Base-by-base conservation (phyloP, 306 rosid species). In the Cajanus cajan region DNA sequence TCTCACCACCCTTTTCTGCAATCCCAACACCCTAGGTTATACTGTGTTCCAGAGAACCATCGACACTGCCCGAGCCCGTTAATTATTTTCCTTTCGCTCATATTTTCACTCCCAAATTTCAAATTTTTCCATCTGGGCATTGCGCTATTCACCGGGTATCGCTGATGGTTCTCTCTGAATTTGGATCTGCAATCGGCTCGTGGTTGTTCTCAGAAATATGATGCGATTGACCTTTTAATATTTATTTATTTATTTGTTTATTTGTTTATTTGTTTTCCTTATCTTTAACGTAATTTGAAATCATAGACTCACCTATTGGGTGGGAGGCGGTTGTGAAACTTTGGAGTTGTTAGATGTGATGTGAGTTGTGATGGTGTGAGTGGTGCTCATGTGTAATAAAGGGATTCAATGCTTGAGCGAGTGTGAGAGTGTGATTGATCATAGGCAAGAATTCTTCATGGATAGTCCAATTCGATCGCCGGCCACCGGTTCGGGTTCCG, bases 401-500 rank as follows among this genome's bases (percentile, higher is more conserved):
- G 85, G 82, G 84, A 78, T 86, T 88, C 85, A 78, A 77, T 86
- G 90, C 50, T 83, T 80, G 83, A 86, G 84, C 81, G 76, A 90
- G 86, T 82, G 86, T 68, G 88, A 78, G 61, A 73, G 74, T 85
- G 69, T 50, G 11, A 71, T 82, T 76, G 89, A 87, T 87, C 88
- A 70, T 85, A 37, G 51, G 50, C 79, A 52, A 14, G 36, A 82
- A 50, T 82, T 70, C 51, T 68, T 81, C 71, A 93, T 96, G 99
- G 97, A 90, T 82, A 86, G 94, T 81, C 90, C 89, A 70, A 85
- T 84, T 80, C 83, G 84, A 51, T 80, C 86, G 24, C 90, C 88
- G 45, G 70, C 65, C 11, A 68, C 86, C 22, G 86, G 85, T 73
- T 84, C 82, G n/a, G 80, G 82, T 68, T 88, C 86, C 9, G 83